phyloP scores from a whole-genome alignment of 257 asterid genomes.

The Phtheirospermum japonicum region DNA sequence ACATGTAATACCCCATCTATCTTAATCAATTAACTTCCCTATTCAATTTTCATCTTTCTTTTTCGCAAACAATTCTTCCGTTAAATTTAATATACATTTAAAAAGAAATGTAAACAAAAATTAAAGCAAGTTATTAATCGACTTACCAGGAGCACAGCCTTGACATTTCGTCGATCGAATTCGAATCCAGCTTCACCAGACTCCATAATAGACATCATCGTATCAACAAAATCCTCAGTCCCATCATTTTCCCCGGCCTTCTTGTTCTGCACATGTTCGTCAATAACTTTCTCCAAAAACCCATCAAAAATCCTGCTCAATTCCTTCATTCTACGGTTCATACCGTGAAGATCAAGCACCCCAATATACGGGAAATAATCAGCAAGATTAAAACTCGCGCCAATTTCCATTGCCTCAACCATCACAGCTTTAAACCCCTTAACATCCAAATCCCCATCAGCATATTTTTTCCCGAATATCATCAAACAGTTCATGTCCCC shows the following conservation, averaged over 20 bases:
- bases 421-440: conserved; percentile 31
- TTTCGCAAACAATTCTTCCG: too few relatives aligned
- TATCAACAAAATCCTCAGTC: conserved; percentile 35
- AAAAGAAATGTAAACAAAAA: too few relatives aligned
- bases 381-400: conserved; percentile 31
- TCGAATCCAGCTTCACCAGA: conserved; percentile 41
- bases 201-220: conserved; percentile 32
- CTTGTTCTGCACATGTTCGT: conserved; percentile 36
- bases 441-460: conserved; percentile 31
- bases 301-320: conserved; percentile 29
- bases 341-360: conserved; percentile 41
- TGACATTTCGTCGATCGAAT: conserved; percentile 42
- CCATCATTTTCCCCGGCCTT: conserved; percentile 10
- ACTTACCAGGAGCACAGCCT: conserved; percentile 49
- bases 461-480: conserved; percentile 40
- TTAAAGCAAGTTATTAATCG: too few relatives aligned
- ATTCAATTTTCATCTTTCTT: too few relatives aligned
- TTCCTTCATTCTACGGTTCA: conserved; percentile 22
- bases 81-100: too few relatives aligned
- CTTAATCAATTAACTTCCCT: too few relatives aligned
- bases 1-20: too few relatives aligned
- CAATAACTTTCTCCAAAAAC: conserved; percentile 40
- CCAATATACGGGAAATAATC: conserved; percentile 41
- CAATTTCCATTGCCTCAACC: conserved; percentile 18
- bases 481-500: conserved; percentile 34